These are phyloP conservation scores for Xeromyces bisporus DNA, from an alignment of 495 filamentous ascomycete species.

Conservation along the genomic window DNA sequence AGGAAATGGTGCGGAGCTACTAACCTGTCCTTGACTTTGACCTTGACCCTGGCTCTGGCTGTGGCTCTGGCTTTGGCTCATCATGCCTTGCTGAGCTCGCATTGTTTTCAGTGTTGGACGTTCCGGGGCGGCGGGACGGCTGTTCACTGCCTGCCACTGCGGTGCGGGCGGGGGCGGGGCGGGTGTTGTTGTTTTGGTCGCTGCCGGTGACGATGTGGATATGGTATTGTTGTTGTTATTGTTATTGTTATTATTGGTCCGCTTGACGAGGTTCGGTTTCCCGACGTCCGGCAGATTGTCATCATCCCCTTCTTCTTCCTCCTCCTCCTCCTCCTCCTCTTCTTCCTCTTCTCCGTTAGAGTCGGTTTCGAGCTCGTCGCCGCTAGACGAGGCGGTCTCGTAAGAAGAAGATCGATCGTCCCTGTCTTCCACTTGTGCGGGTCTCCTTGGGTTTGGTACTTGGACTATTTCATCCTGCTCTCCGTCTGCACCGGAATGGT, in stretches of 20 bases:
- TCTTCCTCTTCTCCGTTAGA: neutral
- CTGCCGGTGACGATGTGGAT: no score
- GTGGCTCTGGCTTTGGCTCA: neutral
- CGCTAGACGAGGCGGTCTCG: no score
- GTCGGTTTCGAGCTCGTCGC: neutral
- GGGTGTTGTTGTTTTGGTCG: neutral
- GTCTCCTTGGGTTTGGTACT: no score
- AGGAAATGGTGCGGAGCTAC: no score
- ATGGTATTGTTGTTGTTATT: no score
- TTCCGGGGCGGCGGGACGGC: neutral
- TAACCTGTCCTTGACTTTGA: no score
- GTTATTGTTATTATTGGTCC: no score
- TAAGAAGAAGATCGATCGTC: no score
- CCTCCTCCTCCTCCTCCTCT: neutral
- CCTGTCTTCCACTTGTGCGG: no score
- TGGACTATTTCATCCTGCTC: no score
- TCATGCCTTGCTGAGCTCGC: no score
- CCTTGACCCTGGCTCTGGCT: neutral
- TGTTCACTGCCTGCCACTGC: neutral
- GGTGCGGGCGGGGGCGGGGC: neutral
- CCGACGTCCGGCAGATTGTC: neutral
- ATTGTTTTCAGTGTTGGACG: neutral
- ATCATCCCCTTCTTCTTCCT: neutral
- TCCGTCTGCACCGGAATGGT: no score
- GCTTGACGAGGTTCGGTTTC: neutral